Evolutionary conservation across 2,329 filamentous ascomycete genomes (phyloP).

Genomic region (Boeremia lycopersici): DNA sequence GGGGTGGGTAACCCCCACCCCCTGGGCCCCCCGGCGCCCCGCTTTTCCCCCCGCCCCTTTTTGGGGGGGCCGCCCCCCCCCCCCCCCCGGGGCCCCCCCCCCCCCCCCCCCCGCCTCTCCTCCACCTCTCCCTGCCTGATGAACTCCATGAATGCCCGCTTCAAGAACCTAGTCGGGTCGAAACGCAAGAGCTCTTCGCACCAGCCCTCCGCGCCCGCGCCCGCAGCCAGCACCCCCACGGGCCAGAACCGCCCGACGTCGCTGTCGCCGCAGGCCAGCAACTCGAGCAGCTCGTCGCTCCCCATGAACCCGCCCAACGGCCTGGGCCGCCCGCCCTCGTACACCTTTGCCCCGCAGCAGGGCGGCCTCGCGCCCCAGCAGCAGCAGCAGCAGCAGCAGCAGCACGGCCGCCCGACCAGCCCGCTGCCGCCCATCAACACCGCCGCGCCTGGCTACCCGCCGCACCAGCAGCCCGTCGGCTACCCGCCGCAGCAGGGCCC

Average conservation of each 20-base stretch:
- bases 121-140: slow-evolving; percentile 54
- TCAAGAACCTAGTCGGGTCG: slow-evolving; percentile 81
- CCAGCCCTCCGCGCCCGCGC: slow-evolving; percentile 47
- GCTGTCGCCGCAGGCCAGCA: slow-evolving; percentile 48
- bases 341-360: slow-evolving; percentile 58
- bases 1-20: too few species aligned
- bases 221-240: slow-evolving; percentile 45
- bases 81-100: slow-evolving; percentile 34
- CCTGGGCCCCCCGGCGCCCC: too few species aligned
- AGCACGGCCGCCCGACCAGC: slow-evolving; percentile 57
- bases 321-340: slow-evolving; percentile 67
- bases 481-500: slow-evolving; percentile 49
- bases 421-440: slow-evolving; percentile 64
- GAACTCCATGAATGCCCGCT: slow-evolving; percentile 80
- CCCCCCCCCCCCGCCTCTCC: slow-evolving; percentile 25
- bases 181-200: slow-evolving; percentile 72
- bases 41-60: too few species aligned
- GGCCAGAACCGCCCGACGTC: slow-evolving; percentile 46
- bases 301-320: slow-evolving; percentile 62
- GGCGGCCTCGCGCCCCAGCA: slow-evolving; percentile 44
- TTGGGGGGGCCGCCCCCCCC: too few species aligned
- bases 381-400: slow-evolving; percentile 18
- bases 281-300: slow-evolving; percentile 47
- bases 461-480: slow-evolving; percentile 47
- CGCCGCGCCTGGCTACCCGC: slow-evolving; percentile 52